Conservation (phyloP, 257 asterid genomes). For the Coffea eugenioides region DNA sequence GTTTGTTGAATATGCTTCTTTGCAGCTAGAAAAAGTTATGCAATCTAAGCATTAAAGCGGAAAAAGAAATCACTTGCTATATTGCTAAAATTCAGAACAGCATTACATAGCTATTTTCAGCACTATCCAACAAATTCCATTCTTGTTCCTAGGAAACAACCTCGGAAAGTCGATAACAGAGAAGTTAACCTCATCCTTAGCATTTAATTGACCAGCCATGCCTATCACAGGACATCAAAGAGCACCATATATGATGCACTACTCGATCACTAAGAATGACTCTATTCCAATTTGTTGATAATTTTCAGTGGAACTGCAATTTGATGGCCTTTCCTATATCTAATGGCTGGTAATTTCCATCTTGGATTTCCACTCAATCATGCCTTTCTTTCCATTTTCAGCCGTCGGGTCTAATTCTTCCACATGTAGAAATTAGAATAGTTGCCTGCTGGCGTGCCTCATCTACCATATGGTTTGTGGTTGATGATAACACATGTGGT, state of each 20-base stretch:
- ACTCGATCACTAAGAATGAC: constrained; percentile 7
- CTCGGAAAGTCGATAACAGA: not conserved
- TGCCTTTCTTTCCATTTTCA: not conserved
- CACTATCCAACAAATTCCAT: not conserved
- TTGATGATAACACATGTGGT: not conserved
- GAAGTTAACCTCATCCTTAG: not conserved
- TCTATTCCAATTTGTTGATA: not conserved
- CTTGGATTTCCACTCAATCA: constrained; percentile 10
- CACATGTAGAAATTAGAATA: constrained; percentile 7
- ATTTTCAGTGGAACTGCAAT: not conserved
- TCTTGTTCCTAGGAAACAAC: not conserved
- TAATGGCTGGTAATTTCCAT: not conserved
- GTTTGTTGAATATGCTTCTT: too few relatives aligned
- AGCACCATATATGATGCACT: constrained; percentile 5
- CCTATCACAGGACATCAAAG: not conserved
- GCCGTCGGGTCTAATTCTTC: not conserved
- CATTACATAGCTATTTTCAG: not conserved
- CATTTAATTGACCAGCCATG: not conserved
- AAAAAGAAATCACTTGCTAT: too few relatives aligned
- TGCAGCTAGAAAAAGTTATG: too few relatives aligned
- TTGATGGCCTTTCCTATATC: not conserved
- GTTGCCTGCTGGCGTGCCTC: not conserved
- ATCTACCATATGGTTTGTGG: constrained; percentile 6
- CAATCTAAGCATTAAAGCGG: too few relatives aligned
- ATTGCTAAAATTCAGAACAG: too few relatives aligned